Base-by-base conservation (phyloP, 2,329 filamentous ascomycete species). In the Cercospora nicotianae region DNA sequence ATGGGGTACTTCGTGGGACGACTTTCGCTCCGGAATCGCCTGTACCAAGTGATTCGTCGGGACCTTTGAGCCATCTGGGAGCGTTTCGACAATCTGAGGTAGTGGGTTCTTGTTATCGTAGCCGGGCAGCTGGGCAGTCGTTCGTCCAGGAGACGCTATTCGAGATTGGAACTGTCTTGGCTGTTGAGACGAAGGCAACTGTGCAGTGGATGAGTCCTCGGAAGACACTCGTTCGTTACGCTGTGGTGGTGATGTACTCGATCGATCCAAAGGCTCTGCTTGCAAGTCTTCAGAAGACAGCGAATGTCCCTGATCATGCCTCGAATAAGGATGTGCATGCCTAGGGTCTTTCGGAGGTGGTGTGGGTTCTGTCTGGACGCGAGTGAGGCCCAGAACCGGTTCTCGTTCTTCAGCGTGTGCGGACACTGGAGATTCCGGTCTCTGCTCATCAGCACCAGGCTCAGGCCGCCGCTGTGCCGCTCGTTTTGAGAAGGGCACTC, bases 401-500 rank as follows among this genome's bases (percentile, higher is more conserved):
- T 64, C 61, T 26, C 31, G 48, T 60, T 74, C 73, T 60, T 81
- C 81, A 60, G 84, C 72, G 13, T 76, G 69, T 30, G 74, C 68
- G 62, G 73, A 72, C 66, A 69, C 72, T 5, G 84, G 83, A n/a
- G 85, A 82, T n/a, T 83, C 83, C 28, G 81, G 77, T 42, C 82
- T 81, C 42, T 81, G 79, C 64, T 84, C 83, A 18, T 85, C 83
- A n/a, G 83, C 83, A 69, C 90, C 88, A 13, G 84, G 84, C 18
- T 91, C 90, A n/a, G 84, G 82, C 26, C 87, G 85, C 67, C 87
- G 87, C 53, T 87, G 86, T 4, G 84, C 84, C 55, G 88, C 84
- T 45, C 94, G 87, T 79, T 92, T 92, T 1, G 92, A 91, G 72
- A 93, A 90, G 0, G 91, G 88, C 3, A 88, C 83, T 64, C 91